These are phyloP conservation scores for Cylindrotheca closterium DNA, from an alignment of 108 stramenopile genomes.

Conservation along the genomic window DNA sequence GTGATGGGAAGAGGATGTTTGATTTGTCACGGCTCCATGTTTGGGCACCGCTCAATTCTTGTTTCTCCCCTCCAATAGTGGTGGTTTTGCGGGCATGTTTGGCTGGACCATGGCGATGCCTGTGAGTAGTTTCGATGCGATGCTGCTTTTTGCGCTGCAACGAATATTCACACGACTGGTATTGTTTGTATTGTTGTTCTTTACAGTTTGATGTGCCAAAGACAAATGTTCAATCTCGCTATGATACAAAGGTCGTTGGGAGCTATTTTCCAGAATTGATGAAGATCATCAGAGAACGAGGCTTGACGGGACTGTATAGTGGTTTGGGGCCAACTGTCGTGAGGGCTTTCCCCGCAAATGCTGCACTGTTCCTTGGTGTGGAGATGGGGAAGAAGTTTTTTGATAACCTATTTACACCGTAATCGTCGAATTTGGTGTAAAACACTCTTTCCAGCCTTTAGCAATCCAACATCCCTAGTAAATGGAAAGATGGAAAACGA, in stretches of 20 bases:
- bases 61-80: slow-evolving; percentile 26
- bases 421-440: too few relatives aligned
- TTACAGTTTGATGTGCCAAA: slow-evolving; percentile 89
- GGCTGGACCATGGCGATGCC: slow-evolving; percentile 86
- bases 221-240: slow-evolving; percentile 88
- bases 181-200: too few relatives aligned
- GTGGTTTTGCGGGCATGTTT: slow-evolving; percentile 88
- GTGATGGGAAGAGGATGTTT: slow-evolving; percentile 11
- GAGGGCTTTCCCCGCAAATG: slow-evolving; percentile 90
- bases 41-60: neutral
- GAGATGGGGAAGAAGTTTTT: slow-evolving; percentile 84
- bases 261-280: slow-evolving; percentile 83
- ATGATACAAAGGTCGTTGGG: slow-evolving; percentile 80
- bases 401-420: slow-evolving; percentile 73
- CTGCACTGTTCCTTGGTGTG: slow-evolving; percentile 89
- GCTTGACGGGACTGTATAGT: slow-evolving; percentile 68
- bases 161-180: neutral
- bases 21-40: too few relatives aligned
- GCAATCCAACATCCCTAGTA: too few relatives aligned
- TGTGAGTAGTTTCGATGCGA: neutral
- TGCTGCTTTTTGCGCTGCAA: neutral
- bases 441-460: too few relatives aligned
- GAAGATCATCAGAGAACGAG: slow-evolving; percentile 67
- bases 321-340: slow-evolving; percentile 81
- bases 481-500: too few relatives aligned